A percentile compares a stretch with the other conserved stretches of the same genome.
phyloP scores from a whole-genome alignment of 179 eudicot species.

The Silene vulgaris region DNA sequence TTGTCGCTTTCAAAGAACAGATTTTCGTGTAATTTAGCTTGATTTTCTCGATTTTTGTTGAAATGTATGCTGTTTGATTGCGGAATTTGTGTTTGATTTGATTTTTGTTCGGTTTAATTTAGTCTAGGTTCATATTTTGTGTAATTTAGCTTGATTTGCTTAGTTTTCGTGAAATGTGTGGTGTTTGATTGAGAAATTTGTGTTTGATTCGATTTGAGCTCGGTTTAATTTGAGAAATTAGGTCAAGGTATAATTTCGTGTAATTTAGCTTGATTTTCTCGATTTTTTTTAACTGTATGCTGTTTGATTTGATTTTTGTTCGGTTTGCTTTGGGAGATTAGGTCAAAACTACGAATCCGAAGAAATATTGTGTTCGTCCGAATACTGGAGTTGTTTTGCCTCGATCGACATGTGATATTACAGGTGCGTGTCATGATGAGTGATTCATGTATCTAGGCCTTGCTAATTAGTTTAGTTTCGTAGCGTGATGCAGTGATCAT shows the following conservation, averaged over 20 bases:
- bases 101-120: neutral
- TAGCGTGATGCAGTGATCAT: neutral
- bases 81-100: neutral
- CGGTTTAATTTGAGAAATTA: neutral
- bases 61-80: neutral
- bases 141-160: neutral
- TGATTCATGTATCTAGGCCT: neutral
- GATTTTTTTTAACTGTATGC: neutral
- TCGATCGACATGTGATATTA: conserved; percentile 50
- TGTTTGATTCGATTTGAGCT: neutral
- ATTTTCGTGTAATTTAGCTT: neutral
- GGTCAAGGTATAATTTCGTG: neutral
- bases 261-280: neutral
- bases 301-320: neutral
- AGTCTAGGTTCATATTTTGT: neutral
- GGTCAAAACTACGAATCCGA: conserved; percentile 82
- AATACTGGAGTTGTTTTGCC: conserved; percentile 63
- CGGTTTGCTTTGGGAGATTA: neutral
- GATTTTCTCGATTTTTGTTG: neutral
- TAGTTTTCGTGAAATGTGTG: neutral
- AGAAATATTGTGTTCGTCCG: conserved; percentile 77
- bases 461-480: neutral
- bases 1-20: neutral
- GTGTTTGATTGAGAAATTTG: neutral
- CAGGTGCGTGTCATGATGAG: conserved; percentile 33